Percentiles rank a stretch among this genome's conserved stretches.
Conservation (phyloP, 768 basidiomycete species). For the Pleurotus tuber-regium region DNA sequence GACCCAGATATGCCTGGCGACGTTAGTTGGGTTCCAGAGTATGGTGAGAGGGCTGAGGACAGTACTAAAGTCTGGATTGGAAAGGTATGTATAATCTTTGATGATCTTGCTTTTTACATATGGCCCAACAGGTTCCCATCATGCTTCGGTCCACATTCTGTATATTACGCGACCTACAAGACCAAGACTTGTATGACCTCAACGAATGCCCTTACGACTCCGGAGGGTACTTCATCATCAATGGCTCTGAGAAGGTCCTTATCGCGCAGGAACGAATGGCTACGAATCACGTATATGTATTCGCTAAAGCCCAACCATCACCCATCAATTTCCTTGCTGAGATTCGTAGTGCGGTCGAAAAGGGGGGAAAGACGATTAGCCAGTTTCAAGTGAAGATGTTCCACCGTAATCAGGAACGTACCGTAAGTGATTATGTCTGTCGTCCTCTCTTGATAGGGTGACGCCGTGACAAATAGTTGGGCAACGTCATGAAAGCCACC, state of each 20-base stretch:
- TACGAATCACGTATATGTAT: slow-evolving; percentile 98
- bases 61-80: slow-evolving; percentile 91
- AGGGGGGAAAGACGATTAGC: slow-evolving; percentile 96
- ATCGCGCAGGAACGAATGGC: slow-evolving; percentile 99
- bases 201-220: slow-evolving; percentile 99
- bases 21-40: slow-evolving; percentile 71
- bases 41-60: slow-evolving; percentile 60
- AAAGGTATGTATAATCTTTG: slow-evolving; percentile 64
- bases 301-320: slow-evolving; percentile 95
- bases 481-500: slow-evolving; percentile 94
- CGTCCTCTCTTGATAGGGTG: slow-evolving; percentile 7
- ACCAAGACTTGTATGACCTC: slow-evolving; percentile 82
- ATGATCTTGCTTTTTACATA: no score
- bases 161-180: slow-evolving; percentile 76
- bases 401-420: slow-evolving; percentile 84
- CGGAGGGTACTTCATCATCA: slow-evolving; percentile 99
- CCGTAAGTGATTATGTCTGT: slow-evolving; percentile 61
- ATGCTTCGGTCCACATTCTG: slow-evolving; percentile 98
- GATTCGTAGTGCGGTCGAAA: slow-evolving; percentile 96
- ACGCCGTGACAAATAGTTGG: slow-evolving; percentile 44
- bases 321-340: slow-evolving; percentile 95
- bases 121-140: slow-evolving; percentile 91
- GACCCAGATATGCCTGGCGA: slow-evolving; percentile 82
- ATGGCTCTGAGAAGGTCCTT: slow-evolving; percentile 99
- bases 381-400: slow-evolving; percentile 99